Conservation (phyloP, 306 rosid species). For the Cicer judaicum region DNA sequence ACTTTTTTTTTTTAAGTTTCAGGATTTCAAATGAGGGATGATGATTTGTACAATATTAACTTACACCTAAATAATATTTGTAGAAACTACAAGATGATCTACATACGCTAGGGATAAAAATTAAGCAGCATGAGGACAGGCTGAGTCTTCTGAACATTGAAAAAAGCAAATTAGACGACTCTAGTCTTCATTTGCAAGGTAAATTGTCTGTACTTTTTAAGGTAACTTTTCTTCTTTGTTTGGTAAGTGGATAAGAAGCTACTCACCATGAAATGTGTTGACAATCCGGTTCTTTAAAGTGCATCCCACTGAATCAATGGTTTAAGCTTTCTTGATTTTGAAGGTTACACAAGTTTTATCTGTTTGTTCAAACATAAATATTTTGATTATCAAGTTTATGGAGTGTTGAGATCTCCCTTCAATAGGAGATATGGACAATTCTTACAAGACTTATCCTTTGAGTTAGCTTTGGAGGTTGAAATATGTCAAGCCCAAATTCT, state of each 20-base stretch:
- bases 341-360: conserved; percentile 20
- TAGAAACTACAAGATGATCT: conserved; percentile 89
- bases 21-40: conserved; percentile 28
- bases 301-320: conserved; percentile 15
- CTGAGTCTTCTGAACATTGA: conserved; percentile 59
- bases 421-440: neutral
- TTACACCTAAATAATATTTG: conserved; percentile 37
- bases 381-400: conserved; percentile 30
- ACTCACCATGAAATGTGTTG: conserved; percentile 21
- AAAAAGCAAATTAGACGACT: conserved; percentile 67
- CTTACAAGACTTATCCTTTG: neutral
- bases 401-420: neutral
- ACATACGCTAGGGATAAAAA: conserved; percentile 65
- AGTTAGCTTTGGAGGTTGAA: neutral
- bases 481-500: neutral
- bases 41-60: conserved; percentile 39
- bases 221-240: conserved; percentile 36
- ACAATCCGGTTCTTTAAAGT: conserved; percentile 28
- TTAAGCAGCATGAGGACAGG: conserved; percentile 80
- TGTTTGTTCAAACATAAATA: conserved; percentile 25
- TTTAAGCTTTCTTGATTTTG: conserved; percentile 28
- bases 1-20: conserved; percentile 27
- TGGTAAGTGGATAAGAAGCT: conserved; percentile 31
- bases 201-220: conserved; percentile 36
- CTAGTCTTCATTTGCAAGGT: conserved; percentile 84